Evolutionary conservation across 140 eudicot species (phyloP).

Genomic region (Senecio squalidus): DNA sequence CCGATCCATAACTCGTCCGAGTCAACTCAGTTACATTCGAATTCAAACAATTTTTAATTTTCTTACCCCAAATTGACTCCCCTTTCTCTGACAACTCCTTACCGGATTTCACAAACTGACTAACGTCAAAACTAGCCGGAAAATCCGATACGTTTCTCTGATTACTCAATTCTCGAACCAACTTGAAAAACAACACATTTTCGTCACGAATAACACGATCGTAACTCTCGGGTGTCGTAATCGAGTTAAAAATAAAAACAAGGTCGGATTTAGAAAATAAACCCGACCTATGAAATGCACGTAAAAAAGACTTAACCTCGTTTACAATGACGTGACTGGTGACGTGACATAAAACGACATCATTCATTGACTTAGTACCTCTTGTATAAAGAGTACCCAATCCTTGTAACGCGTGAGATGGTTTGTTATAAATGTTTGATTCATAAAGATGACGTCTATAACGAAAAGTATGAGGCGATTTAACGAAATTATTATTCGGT

Average conservation of each 20-base stretch:
- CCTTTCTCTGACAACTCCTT: constrained; percentile 32
- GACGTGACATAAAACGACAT: constrained; percentile 59
- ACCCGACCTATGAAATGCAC: constrained; percentile 37
- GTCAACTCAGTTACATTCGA: constrained; percentile 42
- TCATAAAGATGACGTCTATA: constrained; percentile 15
- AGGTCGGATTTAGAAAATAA: constrained; percentile 58
- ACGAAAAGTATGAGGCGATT: not conserved
- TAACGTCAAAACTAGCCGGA: constrained; percentile 37
- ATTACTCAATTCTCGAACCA: constrained; percentile 25
- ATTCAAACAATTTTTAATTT: constrained; percentile 20
- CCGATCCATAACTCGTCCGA: constrained; percentile 67
- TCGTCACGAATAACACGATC: constrained; percentile 41
- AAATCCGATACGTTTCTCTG: not conserved
- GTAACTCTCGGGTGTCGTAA: constrained; percentile 17
- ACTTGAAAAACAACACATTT: constrained; percentile 36
- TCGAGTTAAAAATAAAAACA: constrained; percentile 43
- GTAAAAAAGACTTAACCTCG: constrained; percentile 35
- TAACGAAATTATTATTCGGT: constrained; percentile 33
- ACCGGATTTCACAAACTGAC: constrained; percentile 45
- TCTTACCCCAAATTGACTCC: constrained; percentile 76
- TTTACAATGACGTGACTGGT: constrained; percentile 23
- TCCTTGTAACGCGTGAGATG: constrained; percentile 57
- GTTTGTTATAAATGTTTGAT: not conserved
- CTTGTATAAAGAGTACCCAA: constrained; percentile 58
- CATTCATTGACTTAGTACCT: constrained; percentile 70